A percentile compares a stretch with the other conserved stretches of the same genome.
phyloP scores from a whole-genome alignment of 23 red algal genomes.

The Gracilaria domingensis region DNA sequence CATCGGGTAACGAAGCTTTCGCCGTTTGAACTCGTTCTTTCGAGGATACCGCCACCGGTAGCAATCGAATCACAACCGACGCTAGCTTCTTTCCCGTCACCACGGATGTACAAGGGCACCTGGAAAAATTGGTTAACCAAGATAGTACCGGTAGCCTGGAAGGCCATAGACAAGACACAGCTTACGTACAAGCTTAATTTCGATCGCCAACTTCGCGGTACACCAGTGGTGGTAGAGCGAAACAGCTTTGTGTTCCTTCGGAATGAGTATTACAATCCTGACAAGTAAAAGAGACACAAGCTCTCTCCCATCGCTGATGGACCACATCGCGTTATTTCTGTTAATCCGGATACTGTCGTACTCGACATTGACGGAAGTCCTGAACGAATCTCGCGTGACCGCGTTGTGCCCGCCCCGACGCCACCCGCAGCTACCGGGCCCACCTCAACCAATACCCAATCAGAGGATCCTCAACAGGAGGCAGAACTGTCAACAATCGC shows the following conservation, averaged over 20 bases:
- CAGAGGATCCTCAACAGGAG: no score
- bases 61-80: neutral
- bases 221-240: neutral
- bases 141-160: neutral
- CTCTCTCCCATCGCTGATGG: neutral
- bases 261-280: neutral
- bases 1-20: neutral
- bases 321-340: no score
- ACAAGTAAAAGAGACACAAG: neutral
- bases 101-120: neutral
- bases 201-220: neutral
- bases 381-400: no score
- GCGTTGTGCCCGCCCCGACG: no score
- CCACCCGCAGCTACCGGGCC: no score
- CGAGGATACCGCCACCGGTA: neutral
- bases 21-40: conserved; percentile 4
- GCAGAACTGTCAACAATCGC: no score
- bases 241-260: neutral
- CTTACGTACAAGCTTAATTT: neutral
- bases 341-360: no score
- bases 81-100: neutral
- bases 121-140: neutral
- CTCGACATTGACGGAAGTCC: no score
- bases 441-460: no score
- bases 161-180: neutral